A percentile compares a stretch with the other conserved stretches of the same genome.
These are phyloP conservation scores for Chaetomiaceae sp. DNA, from an alignment of 2,329 filamentous ascomycete species.

Conservation along the genomic window DNA sequence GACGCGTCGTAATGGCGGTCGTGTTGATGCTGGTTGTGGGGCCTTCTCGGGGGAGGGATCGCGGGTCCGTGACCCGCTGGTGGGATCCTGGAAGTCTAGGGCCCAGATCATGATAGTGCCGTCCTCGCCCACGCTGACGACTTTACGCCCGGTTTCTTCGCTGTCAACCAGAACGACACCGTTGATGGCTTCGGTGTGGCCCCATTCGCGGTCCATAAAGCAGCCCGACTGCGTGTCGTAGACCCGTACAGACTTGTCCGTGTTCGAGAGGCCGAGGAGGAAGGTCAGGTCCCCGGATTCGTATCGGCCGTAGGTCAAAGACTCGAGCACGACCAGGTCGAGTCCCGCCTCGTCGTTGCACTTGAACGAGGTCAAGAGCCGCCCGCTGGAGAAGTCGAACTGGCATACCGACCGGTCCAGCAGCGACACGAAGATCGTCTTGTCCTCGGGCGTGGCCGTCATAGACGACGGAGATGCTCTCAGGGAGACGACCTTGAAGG, in stretches of 20 bases:
- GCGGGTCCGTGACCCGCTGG: slow-evolving; percentile 37
- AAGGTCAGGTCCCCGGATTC: slow-evolving; percentile 53
- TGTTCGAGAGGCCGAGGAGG: slow-evolving; percentile 83
- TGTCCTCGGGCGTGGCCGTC: slow-evolving; percentile 58
- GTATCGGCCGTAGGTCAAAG: slow-evolving; percentile 59
- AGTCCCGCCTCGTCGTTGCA: slow-evolving; percentile 71
- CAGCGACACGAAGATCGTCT: slow-evolving; percentile 52
- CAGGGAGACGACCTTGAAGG: slow-evolving; percentile 69
- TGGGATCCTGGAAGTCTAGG: slow-evolving; percentile 44
- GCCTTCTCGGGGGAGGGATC: slow-evolving; percentile 52
- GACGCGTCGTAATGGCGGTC: slow-evolving; percentile 75
- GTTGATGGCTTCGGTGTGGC: slow-evolving; percentile 89
- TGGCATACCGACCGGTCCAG: slow-evolving; percentile 55
- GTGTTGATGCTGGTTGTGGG: slow-evolving; percentile 41
- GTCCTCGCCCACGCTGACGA: slow-evolving; percentile 72
- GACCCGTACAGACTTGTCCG: slow-evolving; percentile 88
- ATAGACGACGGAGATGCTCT: slow-evolving; percentile 87
- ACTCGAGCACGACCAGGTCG: slow-evolving; percentile 79
- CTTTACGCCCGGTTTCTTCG: slow-evolving; percentile 47
- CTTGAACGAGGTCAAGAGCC: slow-evolving; percentile 68
- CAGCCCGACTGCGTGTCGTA: slow-evolving; percentile 74
- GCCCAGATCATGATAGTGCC: slow-evolving; percentile 79
- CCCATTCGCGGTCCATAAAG: slow-evolving; percentile 84
- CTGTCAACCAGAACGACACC: slow-evolving; percentile 68
- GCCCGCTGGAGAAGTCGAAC: slow-evolving; percentile 61